Base-by-base conservation (phyloP, 148 eudicot species). In the Camellia lanceoleosa region DNA sequence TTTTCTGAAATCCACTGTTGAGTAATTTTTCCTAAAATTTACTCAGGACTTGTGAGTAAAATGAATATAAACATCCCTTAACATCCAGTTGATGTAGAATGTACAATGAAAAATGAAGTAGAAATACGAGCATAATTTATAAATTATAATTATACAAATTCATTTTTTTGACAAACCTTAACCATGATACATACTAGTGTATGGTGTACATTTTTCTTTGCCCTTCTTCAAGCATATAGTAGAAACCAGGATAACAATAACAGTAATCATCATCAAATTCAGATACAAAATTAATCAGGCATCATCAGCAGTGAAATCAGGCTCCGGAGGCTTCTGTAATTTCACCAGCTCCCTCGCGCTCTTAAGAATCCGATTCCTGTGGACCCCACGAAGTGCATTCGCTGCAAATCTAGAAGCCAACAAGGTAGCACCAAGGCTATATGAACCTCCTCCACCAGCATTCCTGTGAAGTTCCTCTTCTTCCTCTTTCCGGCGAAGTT, bases 251-350 rank as follows among this genome's bases (percentile, higher is more conserved):
- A 72, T 11, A 63, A 52, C 20, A 51, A 14, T 71, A 30, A 30
- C 8, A 3, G 68, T 43, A 5, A 49, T 38, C 62, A 77, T 49
- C 51, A 38, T 54, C 49, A 18, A 15, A 52, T 5, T 23, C 44
- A 38, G 64, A 62, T 55, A n/a, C 55, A 78, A 55, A 9, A 49
- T 38, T 2, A 44, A 76, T 86, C 80, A 91, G 79, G 91, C 95
- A 7, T 90, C 89, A 82, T 93, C 98, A 12, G 89, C 96, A 14
- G 92, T 86, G 81, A 96, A 96, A 86, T 96, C 99, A 0, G 99
- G 99, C 86, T 96, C 99, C 0, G 95, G 91, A 13, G 99, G 99
- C 86, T 96, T 96, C 65, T 88, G 95, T 59, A 92, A 76, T 73
- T 89, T 87, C 43, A 93, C 94, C 88, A 96, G 82, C 67, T 88